Percentiles rank a stretch among this genome's conserved stretches.
Conservation (phyloP, 108 stramenopile species). For the Cyclotella choctawhatcheeana region DNA sequence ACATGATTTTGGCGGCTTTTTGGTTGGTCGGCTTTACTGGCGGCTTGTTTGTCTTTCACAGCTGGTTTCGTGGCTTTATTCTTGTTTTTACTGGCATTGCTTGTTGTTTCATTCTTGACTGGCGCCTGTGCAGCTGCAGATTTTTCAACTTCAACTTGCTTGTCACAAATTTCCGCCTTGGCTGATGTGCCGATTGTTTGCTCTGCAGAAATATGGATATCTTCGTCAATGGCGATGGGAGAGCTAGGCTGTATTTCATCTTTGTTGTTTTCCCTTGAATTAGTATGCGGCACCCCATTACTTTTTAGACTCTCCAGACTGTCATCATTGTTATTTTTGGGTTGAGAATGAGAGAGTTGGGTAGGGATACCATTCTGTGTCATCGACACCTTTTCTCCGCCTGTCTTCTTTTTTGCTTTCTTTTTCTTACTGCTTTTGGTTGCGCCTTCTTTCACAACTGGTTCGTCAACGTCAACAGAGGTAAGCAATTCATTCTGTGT, state of each 20-base stretch:
- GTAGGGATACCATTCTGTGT: neutral
- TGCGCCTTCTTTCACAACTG: slow-evolving; percentile 10
- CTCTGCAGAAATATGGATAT: neutral
- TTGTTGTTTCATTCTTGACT: no score
- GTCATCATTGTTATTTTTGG: neutral
- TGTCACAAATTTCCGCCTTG: neutral
- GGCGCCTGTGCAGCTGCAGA: neutral
- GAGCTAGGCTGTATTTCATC: neutral
- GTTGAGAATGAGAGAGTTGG: neutral
- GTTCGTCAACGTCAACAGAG: slow-evolving; percentile 32
- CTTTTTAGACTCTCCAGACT: neutral
- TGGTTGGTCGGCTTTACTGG: no score
- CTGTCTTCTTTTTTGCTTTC: slow-evolving; percentile 41
- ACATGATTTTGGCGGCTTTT: no score
- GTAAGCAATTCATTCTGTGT: slow-evolving; percentile 68
- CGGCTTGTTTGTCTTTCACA: no score
- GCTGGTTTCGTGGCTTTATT: no score
- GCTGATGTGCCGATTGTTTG: neutral
- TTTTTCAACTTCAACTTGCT: neutral
- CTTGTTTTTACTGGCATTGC: no score
- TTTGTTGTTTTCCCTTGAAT: neutral
- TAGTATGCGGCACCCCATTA: neutral
- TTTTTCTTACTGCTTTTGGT: slow-evolving; percentile 41
- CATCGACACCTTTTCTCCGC: neutral
- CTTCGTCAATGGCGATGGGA: neutral